Base-by-base conservation (phyloP, 2,329 filamentous ascomycete genomes). In the Arthrobotrys conoides region DNA sequence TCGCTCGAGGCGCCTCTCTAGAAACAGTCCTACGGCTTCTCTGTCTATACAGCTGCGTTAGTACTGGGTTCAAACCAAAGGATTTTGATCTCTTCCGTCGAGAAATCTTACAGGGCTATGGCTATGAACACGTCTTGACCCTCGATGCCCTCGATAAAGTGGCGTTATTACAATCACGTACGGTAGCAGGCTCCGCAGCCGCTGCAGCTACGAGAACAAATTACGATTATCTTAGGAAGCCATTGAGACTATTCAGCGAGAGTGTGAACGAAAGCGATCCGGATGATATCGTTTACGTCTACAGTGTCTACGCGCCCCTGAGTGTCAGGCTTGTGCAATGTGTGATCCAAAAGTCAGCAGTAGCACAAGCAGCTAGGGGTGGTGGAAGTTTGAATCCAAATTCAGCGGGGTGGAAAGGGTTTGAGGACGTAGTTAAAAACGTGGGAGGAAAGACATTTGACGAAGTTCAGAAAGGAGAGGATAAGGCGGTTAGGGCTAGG, bases 211-310 rank as follows among this genome's bases (percentile, higher is more conserved):
- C 88, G 22, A 93, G 94, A 84, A 97, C 94, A 10, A 97, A 98
- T 84, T 99, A 97, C 85, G 91, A 90, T 3, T 92, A 93, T 81
- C 86, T 98, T 4, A 91, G 96, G 69, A 97, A 96, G 84, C 91
- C 91, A 78, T 89, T 99, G 14, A 90, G 92, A 33, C 88, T 99
- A 16, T 97, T 97, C 83, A 92, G 97, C 71, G 96, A 99, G 83
- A 96, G 98, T 83, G 95, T 99, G 46, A 94, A 97, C 83, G 96
- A 99, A 84, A 91, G 96, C 76, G 92, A 96, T 57, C 96, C 96
- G 1, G 93, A 96, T 82, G 96, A 99, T 82, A 91, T 98, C 79
- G 92, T 94, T n/a, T 99, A 99, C 83, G 94, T 97, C 10, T 99
- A 98, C 85, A 97, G 93, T 80, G 96, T 96, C 66, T 99, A 98